phyloP scores from a whole-genome alignment of 495 filamentous ascomycete species.

The Tuber indicum region DNA sequence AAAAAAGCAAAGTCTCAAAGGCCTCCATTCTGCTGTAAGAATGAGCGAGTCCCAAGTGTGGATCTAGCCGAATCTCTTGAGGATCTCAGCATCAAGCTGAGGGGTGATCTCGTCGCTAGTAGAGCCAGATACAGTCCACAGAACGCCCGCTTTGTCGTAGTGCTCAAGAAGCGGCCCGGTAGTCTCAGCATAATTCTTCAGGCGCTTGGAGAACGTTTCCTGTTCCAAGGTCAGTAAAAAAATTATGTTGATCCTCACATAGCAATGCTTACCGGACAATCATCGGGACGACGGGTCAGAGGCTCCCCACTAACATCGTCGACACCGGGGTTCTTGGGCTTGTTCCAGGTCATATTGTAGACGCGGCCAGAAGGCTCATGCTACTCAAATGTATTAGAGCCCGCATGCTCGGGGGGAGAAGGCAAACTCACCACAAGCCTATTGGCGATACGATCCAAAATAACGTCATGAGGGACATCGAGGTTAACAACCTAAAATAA shows the following conservation, averaged over 20 bases:
- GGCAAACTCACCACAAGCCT: conserved; percentile 63
- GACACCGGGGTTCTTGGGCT: conserved; percentile 67
- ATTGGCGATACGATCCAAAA: conserved; percentile 78
- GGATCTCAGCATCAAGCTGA: conserved; percentile 71
- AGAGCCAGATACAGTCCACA: conserved; percentile 81
- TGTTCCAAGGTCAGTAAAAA: conserved; percentile 44
- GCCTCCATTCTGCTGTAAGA: background rate
- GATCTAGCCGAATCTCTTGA: conserved; percentile 57
- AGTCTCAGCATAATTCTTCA: conserved; percentile 78
- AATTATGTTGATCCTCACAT: background rate
- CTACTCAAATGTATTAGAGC: conserved; percentile 14
- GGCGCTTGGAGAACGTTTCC: conserved; percentile 71
- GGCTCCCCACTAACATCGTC: conserved; percentile 91
- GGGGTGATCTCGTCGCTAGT: conserved; percentile 92
- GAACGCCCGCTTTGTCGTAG: conserved; percentile 75
- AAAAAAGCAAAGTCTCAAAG: background rate
- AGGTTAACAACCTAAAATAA: conserved; percentile 39
- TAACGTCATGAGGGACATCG: conserved; percentile 58
- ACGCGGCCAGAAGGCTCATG: conserved; percentile 85
- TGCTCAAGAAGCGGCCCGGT: conserved; percentile 79
- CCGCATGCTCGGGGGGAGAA: conserved; percentile 44
- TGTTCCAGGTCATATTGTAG: conserved; percentile 90
- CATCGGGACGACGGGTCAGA: conserved; percentile 74
- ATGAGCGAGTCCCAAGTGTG: background rate
- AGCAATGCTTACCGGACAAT: conserved; percentile 48